These are phyloP conservation scores for Exsudoporus floridanus DNA, from an alignment of 1,284 basidiomycete genomes.

Conservation along the genomic window DNA sequence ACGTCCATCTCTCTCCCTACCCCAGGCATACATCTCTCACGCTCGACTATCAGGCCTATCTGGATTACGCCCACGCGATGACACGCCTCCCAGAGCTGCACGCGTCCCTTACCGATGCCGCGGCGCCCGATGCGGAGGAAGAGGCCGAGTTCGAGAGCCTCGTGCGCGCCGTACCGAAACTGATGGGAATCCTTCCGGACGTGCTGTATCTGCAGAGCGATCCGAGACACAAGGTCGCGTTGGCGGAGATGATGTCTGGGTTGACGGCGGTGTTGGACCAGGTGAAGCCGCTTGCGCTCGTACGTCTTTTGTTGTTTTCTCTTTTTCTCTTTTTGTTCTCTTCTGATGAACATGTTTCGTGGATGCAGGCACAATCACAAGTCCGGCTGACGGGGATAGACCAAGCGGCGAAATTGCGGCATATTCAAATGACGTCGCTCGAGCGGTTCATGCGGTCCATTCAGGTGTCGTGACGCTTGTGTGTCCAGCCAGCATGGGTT, in stretches of 20 bases:
- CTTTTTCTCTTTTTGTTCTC: neutral
- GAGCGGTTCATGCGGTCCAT: conserved; percentile 47
- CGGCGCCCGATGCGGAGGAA: conserved; percentile 47
- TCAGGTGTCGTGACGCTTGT: conserved; percentile 26
- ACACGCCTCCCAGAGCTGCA: conserved; percentile 58
- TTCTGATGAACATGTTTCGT: neutral
- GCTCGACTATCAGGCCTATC: conserved; percentile 48
- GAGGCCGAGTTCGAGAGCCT: conserved; percentile 60
- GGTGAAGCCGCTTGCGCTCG: conserved; percentile 58
- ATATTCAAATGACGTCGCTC: conserved; percentile 51
- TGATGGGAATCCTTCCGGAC: conserved; percentile 72
- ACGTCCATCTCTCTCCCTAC: conserved; percentile 20
- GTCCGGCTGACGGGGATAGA: conserved; percentile 44
- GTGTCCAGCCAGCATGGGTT: conserved; percentile 2
- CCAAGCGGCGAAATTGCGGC: conserved; percentile 50
- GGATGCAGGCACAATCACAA: conserved; percentile 41
- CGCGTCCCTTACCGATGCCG: conserved; percentile 44
- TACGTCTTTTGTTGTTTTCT: conserved; percentile 38
- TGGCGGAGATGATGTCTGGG: conserved; percentile 70
- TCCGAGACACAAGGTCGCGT: conserved; percentile 62
- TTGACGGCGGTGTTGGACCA: conserved; percentile 62
- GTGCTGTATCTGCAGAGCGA: conserved; percentile 58
- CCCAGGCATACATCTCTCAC: conserved; percentile 8
- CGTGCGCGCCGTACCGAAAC: conserved; percentile 58
- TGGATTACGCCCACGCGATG: conserved; percentile 71